These are phyloP conservation scores for Russula foetens DNA, from an alignment of 768 basidiomycete genomes.

Conservation along the genomic window DNA sequence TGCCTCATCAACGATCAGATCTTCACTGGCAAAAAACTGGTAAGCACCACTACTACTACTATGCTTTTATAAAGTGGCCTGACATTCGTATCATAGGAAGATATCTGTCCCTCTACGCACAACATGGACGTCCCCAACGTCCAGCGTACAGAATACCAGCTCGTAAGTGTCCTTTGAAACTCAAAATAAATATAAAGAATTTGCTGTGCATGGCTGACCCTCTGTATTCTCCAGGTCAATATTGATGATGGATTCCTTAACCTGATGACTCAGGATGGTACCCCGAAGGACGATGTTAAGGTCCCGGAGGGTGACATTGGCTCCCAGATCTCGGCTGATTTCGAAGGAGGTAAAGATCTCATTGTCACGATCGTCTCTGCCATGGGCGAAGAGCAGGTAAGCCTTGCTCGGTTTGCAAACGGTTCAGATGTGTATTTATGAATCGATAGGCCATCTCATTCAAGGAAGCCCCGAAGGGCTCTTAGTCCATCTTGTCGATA, in stretches of 20 bases:
- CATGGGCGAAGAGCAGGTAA: conserved; percentile 87
- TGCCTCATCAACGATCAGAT: conserved; percentile 48
- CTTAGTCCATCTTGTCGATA: conserved; percentile 20
- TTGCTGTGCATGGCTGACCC: neutral
- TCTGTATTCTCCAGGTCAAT: conserved; percentile 46
- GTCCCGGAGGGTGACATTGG: conserved; percentile 85
- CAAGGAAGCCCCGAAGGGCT: conserved; percentile 82
- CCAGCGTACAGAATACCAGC: conserved; percentile 78
- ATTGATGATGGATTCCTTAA: conserved; percentile 94
- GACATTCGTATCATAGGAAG: conserved; percentile 49
- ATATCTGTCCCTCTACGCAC: conserved; percentile 95
- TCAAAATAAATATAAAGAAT: neutral
- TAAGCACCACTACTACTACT: conserved; percentile 32
- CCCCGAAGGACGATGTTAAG: conserved; percentile 87
- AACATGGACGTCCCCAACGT: conserved; percentile 99
- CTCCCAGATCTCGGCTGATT: conserved; percentile 52
- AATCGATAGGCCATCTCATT: conserved; percentile 58
- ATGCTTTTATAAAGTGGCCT: conserved; percentile 7
- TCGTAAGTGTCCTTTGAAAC: conserved; percentile 41
- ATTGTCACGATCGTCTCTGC: conserved; percentile 79
- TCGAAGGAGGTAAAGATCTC: conserved; percentile 84
- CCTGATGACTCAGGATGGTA: conserved; percentile 79
- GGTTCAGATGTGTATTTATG: neutral
- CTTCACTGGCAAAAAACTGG: conserved; percentile 97
- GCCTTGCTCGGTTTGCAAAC: conserved; percentile 12